Conservation (phyloP, 2,329 filamentous ascomycete species). For the Dothidotthia symphoricarpi region DNA sequence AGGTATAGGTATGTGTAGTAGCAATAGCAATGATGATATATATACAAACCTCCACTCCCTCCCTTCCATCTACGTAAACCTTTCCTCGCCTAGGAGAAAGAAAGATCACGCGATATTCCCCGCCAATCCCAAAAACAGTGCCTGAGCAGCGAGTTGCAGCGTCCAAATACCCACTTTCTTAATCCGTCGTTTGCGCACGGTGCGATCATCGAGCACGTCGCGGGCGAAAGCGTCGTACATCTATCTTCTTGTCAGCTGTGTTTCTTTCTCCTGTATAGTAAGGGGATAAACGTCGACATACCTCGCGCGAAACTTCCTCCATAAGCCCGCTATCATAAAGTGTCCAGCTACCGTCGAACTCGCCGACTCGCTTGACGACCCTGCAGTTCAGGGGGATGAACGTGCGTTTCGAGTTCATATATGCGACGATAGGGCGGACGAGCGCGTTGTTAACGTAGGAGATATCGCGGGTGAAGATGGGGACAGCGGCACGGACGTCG, state of each 20-base stretch:
- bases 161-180: conserved; percentile 98
- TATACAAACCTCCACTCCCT: no score
- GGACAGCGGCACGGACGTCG: conserved; percentile 88
- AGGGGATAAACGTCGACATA: conserved; percentile 25
- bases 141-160: conserved; percentile 85
- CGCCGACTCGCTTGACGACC: conserved; percentile 81
- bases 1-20: no score
- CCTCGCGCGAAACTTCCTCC: conserved; percentile 87
- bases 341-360: conserved; percentile 96
- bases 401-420: conserved; percentile 92
- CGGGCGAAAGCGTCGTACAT: conserved; percentile 91
- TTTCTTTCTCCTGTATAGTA: not conserved
- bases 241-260: conserved; percentile 35
- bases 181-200: conserved; percentile 79
- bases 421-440: conserved; percentile 92
- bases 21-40: no score
- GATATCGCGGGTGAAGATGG: conserved; percentile 85
- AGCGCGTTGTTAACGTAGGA: conserved; percentile 96
- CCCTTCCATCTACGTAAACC: no score
- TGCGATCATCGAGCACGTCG: conserved; percentile 87
- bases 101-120: conserved; percentile 69
- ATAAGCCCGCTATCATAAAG: conserved; percentile 90
- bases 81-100: no score
- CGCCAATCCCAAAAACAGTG: conserved; percentile 90
- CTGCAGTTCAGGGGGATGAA: conserved; percentile 95